A percentile compares a stretch with the other conserved stretches of the same genome.
These are phyloP conservation scores for Theobroma cacao DNA, from an alignment of 345 rosid species.

Conservation along the genomic window DNA sequence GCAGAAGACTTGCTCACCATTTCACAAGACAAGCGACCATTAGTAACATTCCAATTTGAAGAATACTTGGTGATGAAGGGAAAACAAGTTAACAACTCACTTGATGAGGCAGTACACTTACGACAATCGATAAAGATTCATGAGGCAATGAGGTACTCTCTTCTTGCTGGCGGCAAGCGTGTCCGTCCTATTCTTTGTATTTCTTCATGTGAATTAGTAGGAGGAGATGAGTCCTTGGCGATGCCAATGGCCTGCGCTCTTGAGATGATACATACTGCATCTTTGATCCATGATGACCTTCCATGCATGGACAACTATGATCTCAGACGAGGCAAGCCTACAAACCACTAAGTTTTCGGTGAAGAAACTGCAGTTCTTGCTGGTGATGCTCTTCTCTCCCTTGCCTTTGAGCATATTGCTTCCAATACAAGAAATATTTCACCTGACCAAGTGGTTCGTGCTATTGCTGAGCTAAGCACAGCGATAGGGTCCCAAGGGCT, in stretches of 20 bases:
- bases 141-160: conserved; percentile 74
- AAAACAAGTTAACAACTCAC: conserved; percentile 44
- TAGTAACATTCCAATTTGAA: conserved; percentile 24
- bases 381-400: conserved; percentile 60
- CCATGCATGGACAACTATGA: conserved; percentile 82
- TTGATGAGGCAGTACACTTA: conserved; percentile 48
- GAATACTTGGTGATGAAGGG: conserved; percentile 32
- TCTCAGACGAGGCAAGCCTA: conserved; percentile 75
- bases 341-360: conserved; percentile 68
- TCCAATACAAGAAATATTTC: conserved; percentile 34
- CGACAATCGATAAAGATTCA: conserved; percentile 44
- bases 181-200: conserved; percentile 61
- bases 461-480: conserved; percentile 46
- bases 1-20: not conserved
- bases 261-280: conserved; percentile 78
- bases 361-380: conserved; percentile 65
- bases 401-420: conserved; percentile 53
- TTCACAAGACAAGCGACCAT: conserved; percentile 5
- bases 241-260: conserved; percentile 71
- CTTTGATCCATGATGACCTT: conserved; percentile 73
- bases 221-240: conserved; percentile 37
- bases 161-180: conserved; percentile 64
- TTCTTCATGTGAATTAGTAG: conserved; percentile 62
- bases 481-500: conserved; percentile 61
- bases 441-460: conserved; percentile 35